Conservation (phyloP, 345 rosid species). For the Salix brachista region DNA sequence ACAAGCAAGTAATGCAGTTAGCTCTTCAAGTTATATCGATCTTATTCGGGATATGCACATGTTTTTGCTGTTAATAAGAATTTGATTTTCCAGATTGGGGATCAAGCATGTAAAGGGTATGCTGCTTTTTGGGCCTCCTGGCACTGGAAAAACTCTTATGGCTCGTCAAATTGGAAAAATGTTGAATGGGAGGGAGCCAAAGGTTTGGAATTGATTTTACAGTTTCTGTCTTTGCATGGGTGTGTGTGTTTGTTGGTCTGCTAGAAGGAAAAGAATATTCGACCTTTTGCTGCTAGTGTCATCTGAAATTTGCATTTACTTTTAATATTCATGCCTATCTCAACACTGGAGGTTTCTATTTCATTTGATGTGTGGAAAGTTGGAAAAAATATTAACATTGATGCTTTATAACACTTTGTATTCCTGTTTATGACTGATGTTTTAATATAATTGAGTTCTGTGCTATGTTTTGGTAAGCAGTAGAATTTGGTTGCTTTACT, state of each 20-base stretch:
- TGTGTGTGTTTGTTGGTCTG: background rate
- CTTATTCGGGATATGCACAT: constrained; percentile 3
- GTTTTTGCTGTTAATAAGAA: constrained; percentile 15
- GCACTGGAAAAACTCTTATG: constrained; percentile 97
- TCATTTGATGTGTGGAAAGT: background rate
- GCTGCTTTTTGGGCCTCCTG: constrained; percentile 98
- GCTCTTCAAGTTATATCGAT: constrained; percentile 16
- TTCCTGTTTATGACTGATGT: background rate
- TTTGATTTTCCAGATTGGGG: constrained; percentile 71
- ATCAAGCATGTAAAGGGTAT: constrained; percentile 97
- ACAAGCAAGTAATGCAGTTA: constrained; percentile 60
- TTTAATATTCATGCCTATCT: background rate
- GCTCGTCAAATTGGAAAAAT: constrained; percentile 99
- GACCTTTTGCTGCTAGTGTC: constrained; percentile 1
- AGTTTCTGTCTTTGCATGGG: background rate
- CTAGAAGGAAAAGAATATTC: background rate
- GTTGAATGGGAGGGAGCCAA: constrained; percentile 97
- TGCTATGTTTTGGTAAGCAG: background rate
- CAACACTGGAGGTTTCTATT: background rate
- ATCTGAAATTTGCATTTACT: background rate
- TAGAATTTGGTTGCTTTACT: background rate
- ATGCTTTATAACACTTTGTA: background rate
- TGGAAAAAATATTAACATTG: background rate
- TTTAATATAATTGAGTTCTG: background rate
- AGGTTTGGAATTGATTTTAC: constrained; percentile 42